Evolutionary conservation across 192 early-diverging fungal genomes (phyloP).

Genomic region (Funneliformis mosseae): DNA sequence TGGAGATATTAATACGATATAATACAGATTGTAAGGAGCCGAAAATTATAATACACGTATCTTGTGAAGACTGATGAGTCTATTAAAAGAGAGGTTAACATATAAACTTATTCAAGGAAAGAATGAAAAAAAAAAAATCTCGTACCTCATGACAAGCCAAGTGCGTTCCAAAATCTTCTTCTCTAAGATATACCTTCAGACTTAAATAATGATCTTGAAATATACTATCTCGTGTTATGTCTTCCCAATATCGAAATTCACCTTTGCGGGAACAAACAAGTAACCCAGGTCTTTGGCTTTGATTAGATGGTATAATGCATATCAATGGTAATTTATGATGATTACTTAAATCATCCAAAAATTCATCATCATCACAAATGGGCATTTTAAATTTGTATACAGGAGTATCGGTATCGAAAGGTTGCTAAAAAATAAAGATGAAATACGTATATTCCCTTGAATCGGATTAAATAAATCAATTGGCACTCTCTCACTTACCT

Average conservation of each 20-base stretch:
- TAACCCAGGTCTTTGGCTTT: conserved; percentile 11
- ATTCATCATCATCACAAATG: background rate
- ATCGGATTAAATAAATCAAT: background rate
- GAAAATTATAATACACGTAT: conserved; percentile 21
- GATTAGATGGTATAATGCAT: conserved; percentile 21
- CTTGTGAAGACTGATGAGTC: background rate
- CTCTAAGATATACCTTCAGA: conserved; percentile 20
- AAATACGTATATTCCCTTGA: background rate
- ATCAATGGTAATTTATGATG: conserved; percentile 27
- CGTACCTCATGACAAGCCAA: conserved; percentile 26
- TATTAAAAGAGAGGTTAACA: background rate
- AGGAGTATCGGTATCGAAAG: background rate
- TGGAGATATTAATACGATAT: conserved; percentile 5
- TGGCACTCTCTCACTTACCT: background rate
- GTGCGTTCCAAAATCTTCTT: conserved; percentile 19
- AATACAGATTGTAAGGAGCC: background rate
- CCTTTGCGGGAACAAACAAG: conserved; percentile 30
- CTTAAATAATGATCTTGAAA: conserved; percentile 8
- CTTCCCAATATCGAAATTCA: conserved; percentile 35
- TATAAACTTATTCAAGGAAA: no score
- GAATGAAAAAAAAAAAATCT: background rate
- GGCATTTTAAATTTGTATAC: conserved; percentile 18
- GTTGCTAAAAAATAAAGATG: conserved; percentile 8
- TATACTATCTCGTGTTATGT: background rate
- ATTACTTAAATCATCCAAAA: background rate